These are phyloP conservation scores for Myriosclerotinia scirpicola DNA, from an alignment of 2,329 filamentous ascomycete species.

Conservation along the genomic window DNA sequence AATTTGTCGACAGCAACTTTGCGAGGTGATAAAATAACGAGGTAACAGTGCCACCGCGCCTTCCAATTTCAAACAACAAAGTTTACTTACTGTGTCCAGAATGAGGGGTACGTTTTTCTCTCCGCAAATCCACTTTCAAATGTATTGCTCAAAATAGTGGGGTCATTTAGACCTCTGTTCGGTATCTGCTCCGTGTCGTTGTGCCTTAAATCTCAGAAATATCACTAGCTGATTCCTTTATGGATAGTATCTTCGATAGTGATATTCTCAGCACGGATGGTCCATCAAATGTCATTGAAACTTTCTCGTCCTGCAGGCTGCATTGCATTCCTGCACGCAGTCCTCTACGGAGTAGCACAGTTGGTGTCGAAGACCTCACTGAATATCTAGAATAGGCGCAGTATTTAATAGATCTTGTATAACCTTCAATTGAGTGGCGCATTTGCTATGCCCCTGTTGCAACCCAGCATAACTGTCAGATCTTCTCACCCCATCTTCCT, in stretches of 20 bases:
- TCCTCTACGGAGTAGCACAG: background rate
- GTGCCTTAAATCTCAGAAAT: background rate
- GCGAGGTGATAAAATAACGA: background rate
- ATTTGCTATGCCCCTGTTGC: background rate
- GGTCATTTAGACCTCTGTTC: background rate
- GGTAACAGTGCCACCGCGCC: no score
- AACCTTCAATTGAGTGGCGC: background rate
- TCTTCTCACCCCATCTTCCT: background rate
- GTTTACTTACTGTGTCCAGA: no score
- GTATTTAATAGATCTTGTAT: background rate
- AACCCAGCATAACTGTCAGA: background rate
- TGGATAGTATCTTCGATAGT: background rate
- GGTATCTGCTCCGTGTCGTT: background rate
- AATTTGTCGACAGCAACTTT: background rate
- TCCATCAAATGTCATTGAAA: background rate
- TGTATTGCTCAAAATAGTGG: background rate
- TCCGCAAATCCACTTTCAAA: background rate
- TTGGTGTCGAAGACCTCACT: background rate
- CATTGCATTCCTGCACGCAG: background rate
- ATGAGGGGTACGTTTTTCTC: background rate
- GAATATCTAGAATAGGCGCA: no score
- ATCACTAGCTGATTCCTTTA: background rate
- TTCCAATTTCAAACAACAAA: no score
- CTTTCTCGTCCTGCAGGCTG: background rate
- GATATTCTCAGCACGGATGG: background rate